phyloP scores from a whole-genome alignment of 768 basidiomycete species.

The Mycena epipterygia region DNA sequence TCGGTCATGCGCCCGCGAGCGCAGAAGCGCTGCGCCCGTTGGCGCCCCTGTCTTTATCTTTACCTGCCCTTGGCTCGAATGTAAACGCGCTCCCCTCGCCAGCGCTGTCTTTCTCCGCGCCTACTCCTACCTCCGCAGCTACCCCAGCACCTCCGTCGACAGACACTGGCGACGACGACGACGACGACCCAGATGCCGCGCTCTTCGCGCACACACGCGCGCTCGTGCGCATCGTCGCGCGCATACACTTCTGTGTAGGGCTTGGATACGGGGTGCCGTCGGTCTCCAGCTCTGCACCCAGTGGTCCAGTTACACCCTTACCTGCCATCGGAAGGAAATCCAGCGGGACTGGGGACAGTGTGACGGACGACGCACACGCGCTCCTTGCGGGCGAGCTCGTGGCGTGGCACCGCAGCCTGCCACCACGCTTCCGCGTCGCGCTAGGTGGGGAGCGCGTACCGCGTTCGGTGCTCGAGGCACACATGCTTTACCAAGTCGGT shows the following conservation, averaged over 20 bases:
- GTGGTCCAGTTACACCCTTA: too few relatives aligned
- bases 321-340: too few relatives aligned
- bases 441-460: slow-evolving; percentile 38
- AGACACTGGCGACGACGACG: not conserved
- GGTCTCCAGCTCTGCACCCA: not conserved
- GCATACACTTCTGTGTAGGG: slow-evolving; percentile 44
- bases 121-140: not conserved
- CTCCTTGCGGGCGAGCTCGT: slow-evolving; percentile 39
- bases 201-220: slow-evolving; percentile 40
- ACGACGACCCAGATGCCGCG: slow-evolving; percentile 6
- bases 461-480: slow-evolving; percentile 44
- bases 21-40: slow-evolving; percentile 39
- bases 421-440: slow-evolving; percentile 41
- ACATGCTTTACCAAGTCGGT: slow-evolving; percentile 48
- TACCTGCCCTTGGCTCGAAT: not conserved
- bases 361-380: slow-evolving; percentile 20
- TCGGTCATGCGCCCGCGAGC: slow-evolving; percentile 41
- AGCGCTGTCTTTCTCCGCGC: not conserved
- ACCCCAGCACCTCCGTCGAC: not conserved
- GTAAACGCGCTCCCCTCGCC: slow-evolving; percentile 4
- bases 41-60: not conserved
- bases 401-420: slow-evolving; percentile 44
- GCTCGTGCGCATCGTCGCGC: slow-evolving; percentile 41
- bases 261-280: slow-evolving; percentile 33
- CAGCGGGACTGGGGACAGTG: too few relatives aligned